Evolutionary conservation across 768 basidiomycete genomes (phyloP), one percentile per base, ranked within the genome.

Genomic region (Calocybe indica): DNA sequence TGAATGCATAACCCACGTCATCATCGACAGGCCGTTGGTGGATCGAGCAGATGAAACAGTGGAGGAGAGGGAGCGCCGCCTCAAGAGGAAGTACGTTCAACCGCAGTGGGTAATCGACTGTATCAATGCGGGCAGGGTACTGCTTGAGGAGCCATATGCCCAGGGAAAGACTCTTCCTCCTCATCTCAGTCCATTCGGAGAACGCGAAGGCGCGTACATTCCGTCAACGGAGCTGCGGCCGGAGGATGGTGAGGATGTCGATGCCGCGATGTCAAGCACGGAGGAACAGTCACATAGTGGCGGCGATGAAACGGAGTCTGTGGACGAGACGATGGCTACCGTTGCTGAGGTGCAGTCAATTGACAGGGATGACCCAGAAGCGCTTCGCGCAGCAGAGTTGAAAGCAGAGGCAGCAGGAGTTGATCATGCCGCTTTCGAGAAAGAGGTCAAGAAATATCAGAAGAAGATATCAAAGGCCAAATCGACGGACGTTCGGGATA

Each of bases 91-190:
- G 60, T 91, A 88, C 63, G 78, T 98, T 12, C 96, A 98, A 65
- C 96, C 96, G 8, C 95, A 98, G 65, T 98, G 96, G 96, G 78
- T 96, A 31, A 90, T 92, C 33, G 96, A 99, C 63, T 96, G 89
- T 63, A 83, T 96, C 62, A 99, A 99, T 62, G 78, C 82, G 6
- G 83, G 85, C 7, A 88, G 79, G 62, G 76, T 95, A 49, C 74
- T 97, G 29, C 76, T 91, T 1, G 89, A 93, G 57, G 93, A 88
- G 51, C 74, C 77, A 28, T 98, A 98, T 61, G 75, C 72, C 15
- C 93, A 92, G 59, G 96, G 93, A 2, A 79, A 80, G 53, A 78
- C 79, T 2, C 78, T 97, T 31, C 96, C 96, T 2, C 93, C 96
- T 28, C 96, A 99, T 70, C 65, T 99, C 45, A 94, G 91, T 66